Evolutionary conservation across 805 yeast genomes (phyloP), one percentile per base, ranked within the genome.

Genomic region (Lipomyces sp.): DNA sequence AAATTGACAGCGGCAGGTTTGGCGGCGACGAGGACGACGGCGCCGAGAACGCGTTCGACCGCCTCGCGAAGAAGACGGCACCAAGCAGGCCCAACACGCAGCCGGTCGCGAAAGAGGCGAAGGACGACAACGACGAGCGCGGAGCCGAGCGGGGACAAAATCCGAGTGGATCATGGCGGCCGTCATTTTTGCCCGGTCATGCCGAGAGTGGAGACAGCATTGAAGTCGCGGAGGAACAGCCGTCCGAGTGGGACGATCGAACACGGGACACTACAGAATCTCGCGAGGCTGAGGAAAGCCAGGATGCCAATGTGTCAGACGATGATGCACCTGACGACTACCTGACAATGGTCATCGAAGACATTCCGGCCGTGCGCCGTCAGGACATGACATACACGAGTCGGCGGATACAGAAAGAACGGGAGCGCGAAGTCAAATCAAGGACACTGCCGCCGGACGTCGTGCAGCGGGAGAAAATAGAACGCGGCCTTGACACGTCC

Each of bases 271-370:
- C 16, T 5, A 13, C 32, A 21, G 43, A 23, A 13, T 8, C 19
- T 24, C 8, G 19, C 26, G 28, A 34, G 31, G 21, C 13, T 31
- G 16, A n/a, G n/a, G n/a, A n/a, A n/a, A n/a, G n/a, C n/a, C n/a
- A n/a, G n/a, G n/a, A n/a, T n/a, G 42, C 22, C 11, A 28, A 39
- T 13, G 28, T 21, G 5, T n/a, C 31, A 16, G 43, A 24, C n/a
- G 49, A 45, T 11, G 45, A 43, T 8, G n/a, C n/a, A n/a, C n/a
- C n/a, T n/a, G 49, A 53, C 21, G 54, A 50, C 14, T 53, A 53
- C 40, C 45, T 53, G 57, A 53, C 35, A 24, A 53, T 53, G 58
- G 28, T 8, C 22, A 43, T 53, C n/a, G 24, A 42, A 13, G 58
- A 53, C 37, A 21, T 28, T 2, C 48, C 44, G 18, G 4, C 32